Base-by-base conservation (phyloP, 73 alveolate species). In the Paramecium tetraurelia region DNA sequence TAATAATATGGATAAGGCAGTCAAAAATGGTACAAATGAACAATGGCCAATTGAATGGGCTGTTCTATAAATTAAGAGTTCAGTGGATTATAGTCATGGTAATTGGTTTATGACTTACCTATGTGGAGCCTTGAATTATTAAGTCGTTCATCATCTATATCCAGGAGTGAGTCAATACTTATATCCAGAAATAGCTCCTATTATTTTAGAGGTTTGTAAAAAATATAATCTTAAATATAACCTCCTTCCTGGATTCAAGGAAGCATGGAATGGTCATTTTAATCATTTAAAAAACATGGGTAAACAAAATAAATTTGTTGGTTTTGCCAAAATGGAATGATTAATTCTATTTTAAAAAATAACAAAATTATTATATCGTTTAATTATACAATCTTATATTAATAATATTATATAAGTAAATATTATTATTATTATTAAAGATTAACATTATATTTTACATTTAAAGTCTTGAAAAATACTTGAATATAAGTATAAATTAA, bases 21-120 rank as follows among this genome's bases (percentile, higher is more conserved):
- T 27, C 0, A 80, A 80, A n/a, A 22, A 40, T 24, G 90, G 90
- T 22, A 80, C 90, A n/a, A 80, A 80, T 80, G 90, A 80, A 41
- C 12, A 48, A 80, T 80, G 90, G 90, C 41, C 35, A 38, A 80
- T 80, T 48, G 90, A 80, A 44, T 80, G 90, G 90, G 90, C 90
- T 20, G 48, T 80, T 20, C 12, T 80, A 24, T 48, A 80, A 80
- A 41, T 80, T 43, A 80, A 80, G 57, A 46, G 76, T 44, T 80
- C 90, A 21, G 90, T 80, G 1, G 90, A 80, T 24, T 80, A 80
- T 80, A 48, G 76, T 80, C 90, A 80, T 80, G 44, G 57, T 44
- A 44, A 41, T 80, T 80, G 90, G 90, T 43, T 40, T 0, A 80
- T 80, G 90, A 80, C 90, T 3, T 80, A 80, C 22, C 8, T 46